A percentile compares a stretch with the other conserved stretches of the same genome.
Evolutionary conservation across 2,329 filamentous ascomycete species (phyloP).

Genomic region (Trematosphaeria pertusa): DNA sequence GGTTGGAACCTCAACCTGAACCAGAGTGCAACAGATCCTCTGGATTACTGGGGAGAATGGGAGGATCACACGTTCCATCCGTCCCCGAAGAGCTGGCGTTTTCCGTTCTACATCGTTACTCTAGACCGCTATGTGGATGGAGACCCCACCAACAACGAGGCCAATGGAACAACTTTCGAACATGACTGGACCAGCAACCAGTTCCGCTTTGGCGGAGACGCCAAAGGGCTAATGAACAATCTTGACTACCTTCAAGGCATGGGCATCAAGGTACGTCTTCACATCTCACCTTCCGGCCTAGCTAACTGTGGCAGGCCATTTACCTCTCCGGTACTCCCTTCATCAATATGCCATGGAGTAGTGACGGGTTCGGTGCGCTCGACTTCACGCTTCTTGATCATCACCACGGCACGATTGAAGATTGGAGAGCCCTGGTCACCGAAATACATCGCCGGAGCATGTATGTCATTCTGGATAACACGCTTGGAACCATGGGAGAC

Average conservation of each 20-base stretch:
- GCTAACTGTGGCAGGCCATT: slow-evolving; percentile 53
- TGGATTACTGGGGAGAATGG: slow-evolving; percentile 66
- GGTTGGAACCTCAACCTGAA: slow-evolving; percentile 69
- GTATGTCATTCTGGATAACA: slow-evolving; percentile 72
- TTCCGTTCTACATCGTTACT: slow-evolving; percentile 71
- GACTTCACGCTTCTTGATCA: slow-evolving; percentile 69
- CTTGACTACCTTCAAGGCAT: slow-evolving; percentile 70
- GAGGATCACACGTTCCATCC: slow-evolving; percentile 59
- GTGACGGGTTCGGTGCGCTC: slow-evolving; percentile 65
- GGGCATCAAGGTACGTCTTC: slow-evolving; percentile 62
- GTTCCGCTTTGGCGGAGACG: slow-evolving; percentile 69
- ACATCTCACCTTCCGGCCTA: slow-evolving; percentile 8
- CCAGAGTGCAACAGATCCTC: slow-evolving; percentile 59
- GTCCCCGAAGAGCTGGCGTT: slow-evolving; percentile 68
- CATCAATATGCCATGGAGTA: slow-evolving; percentile 70
- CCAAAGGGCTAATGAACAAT: slow-evolving; percentile 64
- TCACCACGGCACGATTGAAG: slow-evolving; percentile 66
- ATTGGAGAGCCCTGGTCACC: slow-evolving; percentile 64
- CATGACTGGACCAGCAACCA: slow-evolving; percentile 67
- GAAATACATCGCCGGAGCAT: slow-evolving; percentile 69
- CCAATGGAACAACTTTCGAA: slow-evolving; percentile 67
- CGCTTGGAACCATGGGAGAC: slow-evolving; percentile 69
- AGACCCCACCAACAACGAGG: slow-evolving; percentile 68
- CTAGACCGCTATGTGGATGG: slow-evolving; percentile 70
- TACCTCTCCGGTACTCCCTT: slow-evolving; percentile 70